These are phyloP conservation scores for Rhodocollybia butyracea DNA, from an alignment of 768 basidiomycete genomes.

Conservation along the genomic window DNA sequence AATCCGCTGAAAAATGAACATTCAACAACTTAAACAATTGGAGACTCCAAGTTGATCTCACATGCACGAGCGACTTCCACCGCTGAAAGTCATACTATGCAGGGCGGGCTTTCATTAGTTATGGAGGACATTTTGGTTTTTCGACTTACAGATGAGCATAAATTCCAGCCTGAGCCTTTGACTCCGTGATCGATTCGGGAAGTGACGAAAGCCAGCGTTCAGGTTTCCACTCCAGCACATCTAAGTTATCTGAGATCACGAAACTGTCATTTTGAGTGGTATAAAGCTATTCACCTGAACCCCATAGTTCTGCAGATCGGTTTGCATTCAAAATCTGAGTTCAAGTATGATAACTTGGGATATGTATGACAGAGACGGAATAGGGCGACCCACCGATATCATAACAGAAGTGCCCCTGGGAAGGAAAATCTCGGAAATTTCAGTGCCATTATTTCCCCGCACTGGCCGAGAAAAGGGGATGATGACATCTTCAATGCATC, in stretches of 20 bases:
- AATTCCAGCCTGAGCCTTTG: slow-evolving; percentile 28
- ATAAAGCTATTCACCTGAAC: slow-evolving; percentile 12
- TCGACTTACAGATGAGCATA: slow-evolving; percentile 31
- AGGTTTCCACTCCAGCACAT: slow-evolving; percentile 43
- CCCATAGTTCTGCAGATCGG: slow-evolving; percentile 35
- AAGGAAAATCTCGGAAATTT: slow-evolving; percentile 21
- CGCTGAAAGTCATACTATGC: slow-evolving; percentile 42
- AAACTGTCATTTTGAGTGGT: neutral
- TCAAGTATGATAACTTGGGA: too few species aligned
- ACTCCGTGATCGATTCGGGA: slow-evolving; percentile 28
- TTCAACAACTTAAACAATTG: neutral
- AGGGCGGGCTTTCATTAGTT: neutral
- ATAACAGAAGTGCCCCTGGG: slow-evolving; percentile 24
- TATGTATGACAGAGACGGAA: too few species aligned
- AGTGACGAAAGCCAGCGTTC: slow-evolving; percentile 39
- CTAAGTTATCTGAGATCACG: slow-evolving; percentile 8
- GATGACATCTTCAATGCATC: slow-evolving; percentile 28
- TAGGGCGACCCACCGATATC: slow-evolving; percentile 10
- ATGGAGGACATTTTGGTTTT: neutral
- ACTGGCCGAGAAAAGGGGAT: slow-evolving; percentile 35
- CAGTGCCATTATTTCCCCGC: slow-evolving; percentile 22
- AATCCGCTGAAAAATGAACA: neutral
- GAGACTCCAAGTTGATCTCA: neutral
- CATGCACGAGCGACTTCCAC: slow-evolving; percentile 39
- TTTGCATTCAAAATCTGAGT: too few species aligned